These are phyloP conservation scores for Colletotrichum shisoi DNA, from an alignment of 2,329 filamentous ascomycete species.

Conservation along the genomic window DNA sequence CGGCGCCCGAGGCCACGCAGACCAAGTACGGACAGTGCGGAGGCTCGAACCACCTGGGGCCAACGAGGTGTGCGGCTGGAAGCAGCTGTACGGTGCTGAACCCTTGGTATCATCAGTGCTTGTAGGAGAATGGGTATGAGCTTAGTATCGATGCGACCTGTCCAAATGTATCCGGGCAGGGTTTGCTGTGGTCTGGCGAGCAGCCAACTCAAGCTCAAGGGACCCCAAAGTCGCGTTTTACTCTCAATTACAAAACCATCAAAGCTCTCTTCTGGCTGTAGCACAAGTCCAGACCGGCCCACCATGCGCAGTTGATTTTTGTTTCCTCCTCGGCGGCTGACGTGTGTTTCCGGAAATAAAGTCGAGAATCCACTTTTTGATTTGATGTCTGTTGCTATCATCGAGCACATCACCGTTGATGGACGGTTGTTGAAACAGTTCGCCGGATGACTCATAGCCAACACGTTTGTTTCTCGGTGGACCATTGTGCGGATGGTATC, in stretches of 20 bases:
- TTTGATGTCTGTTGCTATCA: background rate
- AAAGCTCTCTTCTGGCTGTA: background rate
- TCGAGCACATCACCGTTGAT: background rate
- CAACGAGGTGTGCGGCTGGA: constrained; percentile 33
- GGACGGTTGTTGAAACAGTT: background rate
- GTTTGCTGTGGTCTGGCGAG: background rate
- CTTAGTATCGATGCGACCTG: background rate
- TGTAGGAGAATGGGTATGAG: background rate
- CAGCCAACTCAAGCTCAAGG: background rate
- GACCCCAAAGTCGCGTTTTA: too few relatives aligned
- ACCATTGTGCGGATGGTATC: background rate
- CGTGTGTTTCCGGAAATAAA: background rate
- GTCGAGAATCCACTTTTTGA: too few relatives aligned
- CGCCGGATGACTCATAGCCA: background rate
- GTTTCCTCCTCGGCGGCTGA: background rate
- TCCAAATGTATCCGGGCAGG: background rate
- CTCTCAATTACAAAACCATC: background rate
- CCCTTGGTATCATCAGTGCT: constrained; percentile 34
- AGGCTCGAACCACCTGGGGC: constrained; percentile 25
- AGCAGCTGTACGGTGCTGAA: constrained; percentile 30
- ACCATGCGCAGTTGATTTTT: too few relatives aligned
- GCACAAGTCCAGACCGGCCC: background rate
- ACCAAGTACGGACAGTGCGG: constrained; percentile 37
- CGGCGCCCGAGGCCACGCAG: constrained; percentile 28
- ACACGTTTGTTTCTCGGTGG: background rate